A percentile compares a stretch with the other conserved stretches of the same genome.
Evolutionary conservation across 345 rosid species (phyloP).

Genomic region (Eucalyptus fibrosa): DNA sequence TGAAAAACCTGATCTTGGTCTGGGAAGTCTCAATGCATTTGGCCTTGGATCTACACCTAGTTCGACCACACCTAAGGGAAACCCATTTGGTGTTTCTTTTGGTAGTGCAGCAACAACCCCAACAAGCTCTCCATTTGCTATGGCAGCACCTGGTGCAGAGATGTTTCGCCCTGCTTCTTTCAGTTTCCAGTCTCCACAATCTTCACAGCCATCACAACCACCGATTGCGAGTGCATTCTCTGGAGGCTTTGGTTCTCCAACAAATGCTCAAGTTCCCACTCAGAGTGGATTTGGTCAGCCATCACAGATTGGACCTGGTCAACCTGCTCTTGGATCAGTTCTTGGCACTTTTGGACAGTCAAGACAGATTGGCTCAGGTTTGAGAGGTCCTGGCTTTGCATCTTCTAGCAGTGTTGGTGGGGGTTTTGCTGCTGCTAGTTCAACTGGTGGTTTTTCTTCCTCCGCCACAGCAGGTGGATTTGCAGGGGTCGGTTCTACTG

Average conservation of each 20-base stretch:
- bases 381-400: constrained; percentile 49
- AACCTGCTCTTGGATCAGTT: constrained; percentile 86
- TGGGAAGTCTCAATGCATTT: constrained; percentile 59
- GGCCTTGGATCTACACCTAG: constrained; percentile 59
- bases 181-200: constrained; percentile 48
- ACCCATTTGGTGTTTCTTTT: constrained; percentile 70
- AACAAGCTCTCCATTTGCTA: constrained; percentile 32
- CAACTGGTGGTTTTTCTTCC: constrained; percentile 42
- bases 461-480: constrained; percentile 32
- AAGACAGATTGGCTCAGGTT: constrained; percentile 67
- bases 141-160: constrained; percentile 69
- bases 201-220: constrained; percentile 48
- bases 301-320: constrained; percentile 69
- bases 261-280: constrained; percentile 37
- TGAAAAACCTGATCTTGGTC: constrained; percentile 41
- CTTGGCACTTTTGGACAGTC: constrained; percentile 97
- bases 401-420: constrained; percentile 40
- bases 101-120: constrained; percentile 35
- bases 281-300: constrained; percentile 76
- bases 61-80: constrained; percentile 34
- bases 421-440: constrained; percentile 36
- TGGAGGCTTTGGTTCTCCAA: constrained; percentile 38
- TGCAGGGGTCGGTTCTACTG: not conserved
- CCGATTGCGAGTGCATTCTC: constrained; percentile 36
- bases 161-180: constrained; percentile 88